Evolutionary conservation across 2,329 filamentous ascomycete genomes (phyloP), one percentile per base, ranked within the genome.

Genomic region (Microdochium nivale): DNA sequence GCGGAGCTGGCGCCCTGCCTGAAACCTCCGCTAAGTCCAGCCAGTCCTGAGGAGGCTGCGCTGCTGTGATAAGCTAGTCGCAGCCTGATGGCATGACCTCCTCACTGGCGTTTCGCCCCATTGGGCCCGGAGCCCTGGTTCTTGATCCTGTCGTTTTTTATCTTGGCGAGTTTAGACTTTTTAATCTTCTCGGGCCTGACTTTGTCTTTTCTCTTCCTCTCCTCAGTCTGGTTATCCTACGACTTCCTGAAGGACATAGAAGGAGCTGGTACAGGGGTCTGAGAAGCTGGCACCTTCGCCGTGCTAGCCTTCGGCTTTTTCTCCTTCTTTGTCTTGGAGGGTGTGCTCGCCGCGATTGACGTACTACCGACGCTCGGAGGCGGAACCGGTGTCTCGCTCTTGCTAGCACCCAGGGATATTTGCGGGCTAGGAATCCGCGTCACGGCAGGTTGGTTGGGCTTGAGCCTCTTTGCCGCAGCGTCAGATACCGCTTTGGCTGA

Each of bases 391-490:
- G 67, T 68, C 47, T 65, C 58, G 56, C 66, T 67, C 60, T 65
- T 67, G 8, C 54, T 51, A 25, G 54, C 48, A 25, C 30, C 51
- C 30, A 64, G 64, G 52, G 67, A 69, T 43, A 46, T 23, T 35
- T 51, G 49, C 2, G 52, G 51, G 27, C 52, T 51, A 14, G 52
- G 51, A 16, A 32, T 24, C 37, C 43, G 37, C 35, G 25, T 27
- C 56, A 51, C 11, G 52, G 48, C 30, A 59, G 63, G 66, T 58
- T 67, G 70, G 52, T 68, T 69, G 58, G 70, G 67, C 60, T 71
- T 70, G 23, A 71, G 63, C 61, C 75, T 76, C 54, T 68, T 65
- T n/a, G 64, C 65, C 40, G 61, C 57, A 50, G 55, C 62, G 55
- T 72, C 51, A 33, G 48, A 47, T 23, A 48, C 9, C 7, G 40